Evolutionary conservation across 176 grass and related monocot species (phyloP), one percentile per base, ranked within the genome.

Genomic region (Puya raimondii): DNA sequence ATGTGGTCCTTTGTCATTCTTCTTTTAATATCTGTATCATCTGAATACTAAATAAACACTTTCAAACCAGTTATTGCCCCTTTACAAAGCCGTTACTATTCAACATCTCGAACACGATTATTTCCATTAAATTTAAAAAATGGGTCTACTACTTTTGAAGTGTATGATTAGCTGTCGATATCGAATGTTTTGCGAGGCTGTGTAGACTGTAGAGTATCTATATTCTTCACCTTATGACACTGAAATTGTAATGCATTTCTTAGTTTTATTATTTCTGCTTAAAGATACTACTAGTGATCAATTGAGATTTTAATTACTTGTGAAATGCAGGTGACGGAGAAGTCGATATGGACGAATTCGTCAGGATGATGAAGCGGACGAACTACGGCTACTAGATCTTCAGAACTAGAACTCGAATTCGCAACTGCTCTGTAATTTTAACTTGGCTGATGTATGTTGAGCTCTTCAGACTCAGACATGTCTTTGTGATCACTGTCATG

Each of bases 311-410:
- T 0, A 13, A 13, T 51, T 76, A 17, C 11, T 6, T 70, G 49
- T 26, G 2, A 42, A 74, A 49, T 80, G 75, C 76, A 96, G 91
- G 84, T 81, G 92, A 96, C 23, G 85, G 85, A 18, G 92, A 96
- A 87, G 50, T 91, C 14, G 85, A 91, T 73, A 49, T 64, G 1
- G 88, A 96, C 3, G 92, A 96, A 63, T 96, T 96, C 11, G 25
- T 80, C 25, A 76, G 72, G 54, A 88, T 91, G 74, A 96, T 96
- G 88, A 91, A 82, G 76, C 63, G 78, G 73, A 91, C 85, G 15
- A 80, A 13, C 73, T 86, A 88, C 8, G 83, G 78, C 13, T 42
- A 48, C 3, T 56, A 56, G 52, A 56, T 56, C 16, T 16, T 56
- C 16, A 56, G 3, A 56, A n/a, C 52, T n/a, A 3, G 3, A 56